Conservation (phyloP, 2,329 filamentous ascomycete species). For the Exophiala viscosa region DNA sequence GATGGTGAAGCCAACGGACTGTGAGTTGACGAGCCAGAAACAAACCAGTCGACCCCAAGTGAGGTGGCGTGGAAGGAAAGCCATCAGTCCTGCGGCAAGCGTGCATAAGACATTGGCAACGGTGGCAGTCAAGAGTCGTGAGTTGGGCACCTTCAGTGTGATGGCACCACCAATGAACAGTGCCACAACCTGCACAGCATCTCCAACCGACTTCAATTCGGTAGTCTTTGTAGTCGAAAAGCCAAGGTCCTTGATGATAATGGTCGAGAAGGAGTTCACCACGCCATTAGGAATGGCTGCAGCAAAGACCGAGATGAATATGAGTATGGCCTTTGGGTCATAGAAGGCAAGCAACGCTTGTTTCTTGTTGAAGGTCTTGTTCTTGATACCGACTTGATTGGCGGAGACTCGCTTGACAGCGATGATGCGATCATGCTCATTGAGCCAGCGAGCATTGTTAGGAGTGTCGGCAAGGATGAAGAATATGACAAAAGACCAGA, state of each 20-base stretch:
- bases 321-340: conserved; percentile 59
- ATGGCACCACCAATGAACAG: conserved; percentile 36
- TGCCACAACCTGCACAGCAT: conserved; percentile 39
- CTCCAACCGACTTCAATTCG: conserved; percentile 36
- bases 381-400: conserved; percentile 54
- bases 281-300: conserved; percentile 35
- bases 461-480: conserved; percentile 50
- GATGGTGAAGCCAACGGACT: conserved; percentile 38
- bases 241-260: conserved; percentile 36
- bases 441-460: conserved; percentile 43
- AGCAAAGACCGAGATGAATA: conserved; percentile 42
- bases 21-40: conserved; percentile 40
- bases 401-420: conserved; percentile 51
- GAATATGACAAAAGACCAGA: conserved; percentile 23
- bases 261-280: conserved; percentile 37
- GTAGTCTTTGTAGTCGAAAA: conserved; percentile 36
- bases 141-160: conserved; percentile 36
- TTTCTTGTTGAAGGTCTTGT: conserved; percentile 44
- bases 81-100: conserved; percentile 34
- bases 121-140: conserved; percentile 31
- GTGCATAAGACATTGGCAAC: conserved; percentile 37
- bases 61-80: conserved; percentile 33
- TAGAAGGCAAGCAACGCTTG: conserved; percentile 46
- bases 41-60: conserved; percentile 36
- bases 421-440: conserved; percentile 40